Evolutionary conservation across 2,329 filamentous ascomycete species (phyloP).

Genomic region (Colletotrichum somersetense): DNA sequence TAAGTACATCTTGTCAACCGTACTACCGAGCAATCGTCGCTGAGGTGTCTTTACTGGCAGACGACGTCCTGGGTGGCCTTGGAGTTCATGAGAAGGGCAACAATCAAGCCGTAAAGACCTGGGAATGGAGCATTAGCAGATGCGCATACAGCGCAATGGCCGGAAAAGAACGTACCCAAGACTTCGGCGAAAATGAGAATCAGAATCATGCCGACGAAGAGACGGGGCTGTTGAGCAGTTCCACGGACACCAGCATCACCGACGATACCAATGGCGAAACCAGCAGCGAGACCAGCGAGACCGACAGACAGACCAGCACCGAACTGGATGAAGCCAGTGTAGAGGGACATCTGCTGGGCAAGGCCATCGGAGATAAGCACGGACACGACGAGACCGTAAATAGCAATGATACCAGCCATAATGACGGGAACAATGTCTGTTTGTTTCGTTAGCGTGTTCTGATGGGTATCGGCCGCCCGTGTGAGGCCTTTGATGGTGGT

Average conservation of each 20-base stretch:
- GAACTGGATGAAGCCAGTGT: constrained; percentile 87
- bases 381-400: constrained; percentile 92
- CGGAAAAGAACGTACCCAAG: constrained; percentile 74
- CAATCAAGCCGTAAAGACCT: constrained; percentile 99
- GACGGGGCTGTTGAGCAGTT: constrained; percentile 84
- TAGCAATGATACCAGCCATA: constrained; percentile 99
- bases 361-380: constrained; percentile 87
- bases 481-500: neutral
- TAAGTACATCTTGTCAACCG: constrained; percentile 55
- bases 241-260: constrained; percentile 91
- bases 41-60: constrained; percentile 63
- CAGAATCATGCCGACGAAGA: constrained; percentile 98
- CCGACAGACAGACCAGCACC: constrained; percentile 86
- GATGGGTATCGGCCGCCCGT: neutral
- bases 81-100: constrained; percentile 99
- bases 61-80: constrained; percentile 76
- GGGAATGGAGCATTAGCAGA: constrained; percentile 31
- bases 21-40: constrained; percentile 44
- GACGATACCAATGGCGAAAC: constrained; percentile 89
- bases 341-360: constrained; percentile 78
- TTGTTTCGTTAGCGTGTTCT: constrained; percentile 40
- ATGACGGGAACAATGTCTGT: constrained; percentile 98
- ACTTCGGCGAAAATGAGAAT: constrained; percentile 99
- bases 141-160: neutral
- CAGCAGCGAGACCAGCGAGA: constrained; percentile 85